Base-by-base conservation (phyloP, 2,329 filamentous ascomycete genomes). In the Penicillium occitanis region DNA sequence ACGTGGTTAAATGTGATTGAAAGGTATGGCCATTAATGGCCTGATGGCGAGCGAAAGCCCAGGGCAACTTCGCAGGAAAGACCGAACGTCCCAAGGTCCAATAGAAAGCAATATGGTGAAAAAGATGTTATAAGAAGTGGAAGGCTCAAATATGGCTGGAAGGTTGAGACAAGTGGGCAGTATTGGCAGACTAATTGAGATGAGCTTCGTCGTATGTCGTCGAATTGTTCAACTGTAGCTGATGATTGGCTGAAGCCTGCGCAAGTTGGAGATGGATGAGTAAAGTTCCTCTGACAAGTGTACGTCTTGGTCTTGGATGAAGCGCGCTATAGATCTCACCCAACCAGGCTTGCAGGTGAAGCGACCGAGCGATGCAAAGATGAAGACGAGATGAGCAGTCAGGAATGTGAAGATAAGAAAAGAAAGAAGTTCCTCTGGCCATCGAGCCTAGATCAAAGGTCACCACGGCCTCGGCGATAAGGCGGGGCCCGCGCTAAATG, bases 381-480 rank as follows among this genome's bases (percentile, higher is more conserved):
- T 40, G 57, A 59, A 28, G 37, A 37, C 55, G 55, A 59, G 19
- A 44, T 44, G 35, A 46, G 14, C 11, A 57, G 53, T 57, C 11
- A 37, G 11, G 25, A 40, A 57, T 57, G n/a, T 37, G 33, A 7
- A 57, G 53, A 57, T 57, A 57, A 57, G 53, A 50, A 50, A 28
- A 50, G 46, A 50, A 25, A 50, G 48, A 57, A 57, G 53, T 57
- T 40, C 33, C 33, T 57, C 10, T 57, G 53, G 11, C 25, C 17
- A 10, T 60, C 40, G 57, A 44, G 19, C 11, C 37, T 13, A 59
- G 50, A 53, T 37, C 60, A 37, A 51, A 51, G 44, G 60, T 60
- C 57, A n/a, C 22, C 11, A n/a, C 37, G 57, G 37, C 19, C 14
- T 48, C 48, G 64, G 28, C 30, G 55, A 63, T 66, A 67, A 67